Evolutionary conservation across 345 rosid species (phyloP).

Genomic region (Pugionium dolabratum): DNA sequence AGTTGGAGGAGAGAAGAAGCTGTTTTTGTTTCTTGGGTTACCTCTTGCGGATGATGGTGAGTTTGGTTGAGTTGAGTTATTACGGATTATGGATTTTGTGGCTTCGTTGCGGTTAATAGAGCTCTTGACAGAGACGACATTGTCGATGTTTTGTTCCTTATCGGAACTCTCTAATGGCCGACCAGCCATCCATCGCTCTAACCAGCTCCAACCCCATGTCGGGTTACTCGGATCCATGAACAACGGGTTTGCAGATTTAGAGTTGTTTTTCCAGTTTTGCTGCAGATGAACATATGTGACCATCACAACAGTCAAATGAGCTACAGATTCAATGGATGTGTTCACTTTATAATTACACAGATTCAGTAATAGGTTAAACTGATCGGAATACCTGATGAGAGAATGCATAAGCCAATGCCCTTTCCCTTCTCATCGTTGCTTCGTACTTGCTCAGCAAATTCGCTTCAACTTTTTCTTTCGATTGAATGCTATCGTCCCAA

Average conservation of each 20-base stretch:
- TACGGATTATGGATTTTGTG: constrained; percentile 57
- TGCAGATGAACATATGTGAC: constrained; percentile 35
- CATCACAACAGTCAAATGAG: constrained; percentile 3
- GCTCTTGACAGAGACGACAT: constrained; percentile 54
- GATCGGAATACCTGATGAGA: constrained; percentile 73
- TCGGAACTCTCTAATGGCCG: constrained; percentile 75
- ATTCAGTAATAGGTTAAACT: neutral
- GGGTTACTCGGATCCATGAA: constrained; percentile 87
- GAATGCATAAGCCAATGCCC: constrained; percentile 83
- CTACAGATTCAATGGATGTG: constrained; percentile 7
- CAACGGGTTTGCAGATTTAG: constrained; percentile 59
- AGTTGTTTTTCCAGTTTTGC: constrained; percentile 85
- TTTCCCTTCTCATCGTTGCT: constrained; percentile 94
- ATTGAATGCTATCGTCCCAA: constrained; percentile 91
- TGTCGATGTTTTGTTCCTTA: constrained; percentile 55
- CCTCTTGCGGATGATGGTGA: constrained; percentile 62
- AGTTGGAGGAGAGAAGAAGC: constrained; percentile 57
- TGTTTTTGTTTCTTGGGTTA: constrained; percentile 51
- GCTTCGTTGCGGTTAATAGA: constrained; percentile 53
- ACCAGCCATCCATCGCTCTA: constrained; percentile 97
- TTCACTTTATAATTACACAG: neutral
- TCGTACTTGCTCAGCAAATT: constrained; percentile 79
- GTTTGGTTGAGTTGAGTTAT: constrained; percentile 60
- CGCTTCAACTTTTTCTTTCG: constrained; percentile 87
- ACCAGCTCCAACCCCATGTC: constrained; percentile 99